phyloP scores from a whole-genome alignment of 371 early-diverging fungal species.

The Batkoa obscura region DNA sequence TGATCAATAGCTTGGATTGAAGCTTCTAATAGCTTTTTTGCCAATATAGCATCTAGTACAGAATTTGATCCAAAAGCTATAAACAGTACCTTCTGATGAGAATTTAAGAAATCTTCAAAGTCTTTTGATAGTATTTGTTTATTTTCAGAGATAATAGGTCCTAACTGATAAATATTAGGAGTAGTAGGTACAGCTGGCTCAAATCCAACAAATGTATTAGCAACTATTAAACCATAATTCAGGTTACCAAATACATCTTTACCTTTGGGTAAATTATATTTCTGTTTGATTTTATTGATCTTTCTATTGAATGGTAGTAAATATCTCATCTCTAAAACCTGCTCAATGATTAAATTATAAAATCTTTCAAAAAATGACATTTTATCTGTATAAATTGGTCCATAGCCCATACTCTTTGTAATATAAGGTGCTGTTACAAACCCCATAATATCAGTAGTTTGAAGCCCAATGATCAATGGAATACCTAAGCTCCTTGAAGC shows the following conservation, averaged over 20 bases:
- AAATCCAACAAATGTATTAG: slow-evolving; percentile 2
- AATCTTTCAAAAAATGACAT: background rate
- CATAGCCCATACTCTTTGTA: background rate
- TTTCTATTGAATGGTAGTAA: background rate
- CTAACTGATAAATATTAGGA: background rate
- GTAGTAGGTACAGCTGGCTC: background rate
- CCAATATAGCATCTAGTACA: background rate
- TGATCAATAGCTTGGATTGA: background rate
- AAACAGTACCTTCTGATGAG: background rate
- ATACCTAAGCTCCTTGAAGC: background rate
- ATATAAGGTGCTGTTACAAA: background rate
- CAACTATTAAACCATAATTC: background rate
- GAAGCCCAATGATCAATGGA: slow-evolving; percentile 2
- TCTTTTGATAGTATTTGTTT: background rate
- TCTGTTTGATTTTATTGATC: background rate
- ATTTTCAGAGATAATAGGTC: background rate
- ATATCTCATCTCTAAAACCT: background rate
- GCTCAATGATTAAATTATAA: background rate
- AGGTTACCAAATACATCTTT: background rate
- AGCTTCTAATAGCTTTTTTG: background rate
- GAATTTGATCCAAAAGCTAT: slow-evolving; percentile 5
- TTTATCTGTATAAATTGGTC: background rate
- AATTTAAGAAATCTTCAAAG: slow-evolving; percentile 2
- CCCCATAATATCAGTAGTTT: background rate
- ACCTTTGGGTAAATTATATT: background rate